Evolutionary conservation across 164 flowering plant genomes (phyloP).

Genomic region (Malania oleifera): DNA sequence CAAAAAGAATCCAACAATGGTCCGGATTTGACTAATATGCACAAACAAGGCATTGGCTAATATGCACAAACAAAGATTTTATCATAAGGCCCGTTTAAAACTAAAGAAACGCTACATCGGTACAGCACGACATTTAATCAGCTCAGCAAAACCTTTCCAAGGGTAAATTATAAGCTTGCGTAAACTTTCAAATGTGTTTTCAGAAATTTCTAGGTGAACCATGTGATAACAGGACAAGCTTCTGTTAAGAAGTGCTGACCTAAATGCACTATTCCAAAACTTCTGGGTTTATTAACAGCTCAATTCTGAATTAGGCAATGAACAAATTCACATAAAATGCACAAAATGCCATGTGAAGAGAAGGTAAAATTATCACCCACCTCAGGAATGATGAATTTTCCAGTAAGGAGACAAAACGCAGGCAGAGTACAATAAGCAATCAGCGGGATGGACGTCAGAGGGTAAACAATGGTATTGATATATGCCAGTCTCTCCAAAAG

Average conservation of each 20-base stretch:
- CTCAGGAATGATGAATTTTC: slow-evolving; percentile 95
- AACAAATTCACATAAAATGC: background rate
- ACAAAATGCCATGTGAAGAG: background rate
- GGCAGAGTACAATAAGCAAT: slow-evolving; percentile 88
- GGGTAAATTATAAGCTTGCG: background rate
- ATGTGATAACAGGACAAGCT: background rate
- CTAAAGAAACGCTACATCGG: no score
- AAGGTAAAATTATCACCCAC: slow-evolving; percentile 25
- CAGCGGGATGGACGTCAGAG: slow-evolving; percentile 84
- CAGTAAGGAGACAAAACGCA: slow-evolving; percentile 89
- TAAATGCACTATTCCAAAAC: background rate
- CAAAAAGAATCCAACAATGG: no score
- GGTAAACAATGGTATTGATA: slow-evolving; percentile 89
- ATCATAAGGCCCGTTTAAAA: no score
- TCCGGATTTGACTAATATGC: no score
- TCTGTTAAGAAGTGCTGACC: background rate
- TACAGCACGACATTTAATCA: no score
- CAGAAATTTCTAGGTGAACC: background rate
- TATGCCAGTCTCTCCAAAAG: slow-evolving; percentile 84
- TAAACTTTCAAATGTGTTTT: background rate
- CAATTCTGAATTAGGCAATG: background rate
- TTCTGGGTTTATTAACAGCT: background rate
- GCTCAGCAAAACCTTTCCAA: no score
- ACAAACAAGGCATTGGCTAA: background rate
- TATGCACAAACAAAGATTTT: no score